Evolutionary conservation across 306 rosid species (phyloP).

Genomic region (Ochetophila trinervis): DNA sequence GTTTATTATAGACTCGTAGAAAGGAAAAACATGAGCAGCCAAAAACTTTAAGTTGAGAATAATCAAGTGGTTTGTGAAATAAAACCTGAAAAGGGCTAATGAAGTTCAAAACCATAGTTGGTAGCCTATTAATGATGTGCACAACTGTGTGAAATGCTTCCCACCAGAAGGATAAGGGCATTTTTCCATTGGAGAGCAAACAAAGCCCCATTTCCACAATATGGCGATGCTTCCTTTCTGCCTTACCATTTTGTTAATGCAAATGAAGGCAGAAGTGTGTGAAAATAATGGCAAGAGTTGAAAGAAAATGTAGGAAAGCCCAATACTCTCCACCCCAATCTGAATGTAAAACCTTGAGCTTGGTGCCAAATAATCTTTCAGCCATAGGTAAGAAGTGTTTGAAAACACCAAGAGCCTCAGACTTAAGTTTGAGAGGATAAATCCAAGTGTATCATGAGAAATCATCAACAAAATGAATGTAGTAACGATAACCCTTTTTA

Average conservation of each 20-base stretch:
- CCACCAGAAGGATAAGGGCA: not conserved
- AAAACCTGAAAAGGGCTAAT: too few species aligned
- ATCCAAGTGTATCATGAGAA: too few species aligned
- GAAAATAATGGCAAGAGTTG: not conserved
- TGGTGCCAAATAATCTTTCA: too few species aligned
- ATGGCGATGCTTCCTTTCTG: not conserved
- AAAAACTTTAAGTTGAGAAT: too few species aligned
- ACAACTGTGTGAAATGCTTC: not conserved
- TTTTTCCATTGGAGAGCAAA: not conserved
- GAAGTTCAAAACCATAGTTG: not conserved
- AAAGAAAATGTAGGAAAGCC: not conserved
- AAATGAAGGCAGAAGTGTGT: not conserved
- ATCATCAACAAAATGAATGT: too few species aligned
- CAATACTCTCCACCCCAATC: not conserved
- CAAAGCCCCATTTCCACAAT: not conserved
- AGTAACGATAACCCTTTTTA: too few species aligned
- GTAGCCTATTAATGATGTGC: not conserved
- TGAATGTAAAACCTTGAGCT: not conserved
- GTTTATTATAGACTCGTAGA: too few species aligned
- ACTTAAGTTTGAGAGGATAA: too few species aligned
- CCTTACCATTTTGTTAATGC: not conserved
- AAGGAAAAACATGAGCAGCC: too few species aligned
- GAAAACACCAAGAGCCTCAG: too few species aligned
- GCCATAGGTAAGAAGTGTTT: too few species aligned
- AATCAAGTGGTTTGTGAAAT: too few species aligned